Conservation (phyloP, 2,329 filamentous ascomycete species). For the Beauveria rudraprayagi region DNA sequence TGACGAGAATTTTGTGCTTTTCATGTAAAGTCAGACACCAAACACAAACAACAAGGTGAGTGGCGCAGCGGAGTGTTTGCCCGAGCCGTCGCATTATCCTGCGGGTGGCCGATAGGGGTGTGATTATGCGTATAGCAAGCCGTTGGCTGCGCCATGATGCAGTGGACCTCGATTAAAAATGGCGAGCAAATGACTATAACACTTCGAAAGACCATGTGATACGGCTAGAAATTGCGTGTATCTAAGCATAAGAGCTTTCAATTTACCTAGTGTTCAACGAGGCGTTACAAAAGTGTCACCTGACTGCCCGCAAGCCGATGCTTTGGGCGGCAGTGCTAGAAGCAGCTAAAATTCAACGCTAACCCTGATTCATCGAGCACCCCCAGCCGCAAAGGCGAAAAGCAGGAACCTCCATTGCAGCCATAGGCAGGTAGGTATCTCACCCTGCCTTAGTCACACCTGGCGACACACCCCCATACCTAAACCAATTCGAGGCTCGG, state of each 20-base stretch:
- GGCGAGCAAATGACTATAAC: too few relatives aligned
- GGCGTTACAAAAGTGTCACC: slow-evolving; percentile 7
- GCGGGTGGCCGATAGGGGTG: too few relatives aligned
- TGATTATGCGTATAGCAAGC: too few relatives aligned
- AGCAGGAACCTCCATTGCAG: slow-evolving; percentile 11
- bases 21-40: not conserved
- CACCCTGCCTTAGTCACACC: slow-evolving; percentile 13
- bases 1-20: not conserved
- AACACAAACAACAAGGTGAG: not conserved
- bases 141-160: too few relatives aligned
- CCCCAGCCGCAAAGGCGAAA: slow-evolving; percentile 5
- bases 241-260: too few relatives aligned
- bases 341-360: slow-evolving; percentile 4
- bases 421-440: slow-evolving; percentile 1
- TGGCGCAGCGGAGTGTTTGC: not conserved
- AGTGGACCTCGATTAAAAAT: too few relatives aligned
- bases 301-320: not conserved
- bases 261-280: not conserved
- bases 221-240: too few relatives aligned
- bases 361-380: slow-evolving; percentile 10
- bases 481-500: slow-evolving; percentile 6
- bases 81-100: too few relatives aligned
- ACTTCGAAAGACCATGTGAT: too few relatives aligned
- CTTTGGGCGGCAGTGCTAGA: slow-evolving; percentile 3
- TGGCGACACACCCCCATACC: slow-evolving; percentile 6